phyloP scores from a whole-genome alignment of 139 green algal species.

The Penium margaritaceum region DNA sequence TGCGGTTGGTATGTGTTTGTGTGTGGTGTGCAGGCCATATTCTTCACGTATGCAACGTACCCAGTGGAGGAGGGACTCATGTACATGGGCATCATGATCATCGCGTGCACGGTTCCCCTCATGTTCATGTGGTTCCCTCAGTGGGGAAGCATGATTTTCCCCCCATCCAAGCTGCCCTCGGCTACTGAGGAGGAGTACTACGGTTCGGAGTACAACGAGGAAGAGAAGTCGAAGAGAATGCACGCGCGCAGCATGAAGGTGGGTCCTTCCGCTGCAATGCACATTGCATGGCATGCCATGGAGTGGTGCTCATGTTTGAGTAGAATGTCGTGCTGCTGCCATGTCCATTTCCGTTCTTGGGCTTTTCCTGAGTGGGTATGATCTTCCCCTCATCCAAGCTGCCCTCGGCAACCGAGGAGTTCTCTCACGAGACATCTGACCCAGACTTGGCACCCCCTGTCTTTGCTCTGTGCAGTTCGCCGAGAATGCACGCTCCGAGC shows the following conservation, averaged over 20 bases:
- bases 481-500: background rate
- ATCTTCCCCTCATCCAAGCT: constrained; percentile 60
- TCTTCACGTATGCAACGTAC: constrained; percentile 31
- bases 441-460: constrained; percentile 25
- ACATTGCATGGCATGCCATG: too few species aligned
- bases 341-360: too few species aligned
- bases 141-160: constrained; percentile 87
- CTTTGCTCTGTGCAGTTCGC: too few species aligned
- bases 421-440: constrained; percentile 53
- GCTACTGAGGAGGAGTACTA: constrained; percentile 79
- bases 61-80: constrained; percentile 61
- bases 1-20: too few species aligned
- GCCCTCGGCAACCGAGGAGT: constrained; percentile 68
- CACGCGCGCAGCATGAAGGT: constrained; percentile 17
- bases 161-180: constrained; percentile 46
- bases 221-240: constrained; percentile 13
- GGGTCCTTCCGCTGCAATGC: too few species aligned
- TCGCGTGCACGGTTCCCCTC: constrained; percentile 63
- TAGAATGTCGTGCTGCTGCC: too few species aligned
- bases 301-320: too few species aligned
- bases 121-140: constrained; percentile 79
- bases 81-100: constrained; percentile 83
- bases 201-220: constrained; percentile 21
- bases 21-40: constrained; percentile 33
- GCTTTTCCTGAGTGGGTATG: constrained; percentile 90